phyloP scores from a whole-genome alignment of 2,329 filamentous ascomycete genomes.

The Graphilbum fragrans region DNA sequence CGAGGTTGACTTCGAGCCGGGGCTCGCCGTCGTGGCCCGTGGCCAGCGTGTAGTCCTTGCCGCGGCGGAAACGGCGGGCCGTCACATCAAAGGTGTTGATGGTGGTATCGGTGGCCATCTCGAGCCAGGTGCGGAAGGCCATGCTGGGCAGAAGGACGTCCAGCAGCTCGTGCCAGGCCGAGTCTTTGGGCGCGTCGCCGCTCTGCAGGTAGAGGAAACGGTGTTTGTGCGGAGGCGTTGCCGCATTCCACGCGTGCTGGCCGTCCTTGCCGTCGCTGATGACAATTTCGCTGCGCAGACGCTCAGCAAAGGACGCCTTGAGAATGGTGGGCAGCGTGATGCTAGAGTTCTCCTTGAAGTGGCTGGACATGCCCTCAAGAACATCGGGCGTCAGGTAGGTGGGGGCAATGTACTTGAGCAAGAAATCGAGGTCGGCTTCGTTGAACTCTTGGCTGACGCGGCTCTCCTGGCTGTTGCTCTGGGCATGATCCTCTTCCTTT shows the following conservation, averaged over 20 bases:
- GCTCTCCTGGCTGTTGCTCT: slow-evolving; percentile 15
- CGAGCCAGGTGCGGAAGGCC: slow-evolving; percentile 83
- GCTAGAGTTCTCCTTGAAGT: slow-evolving; percentile 73
- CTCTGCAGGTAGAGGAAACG: slow-evolving; percentile 73
- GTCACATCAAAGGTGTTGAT: slow-evolving; percentile 65
- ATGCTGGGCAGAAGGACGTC: slow-evolving; percentile 72
- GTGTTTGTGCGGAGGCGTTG: slow-evolving; percentile 88
- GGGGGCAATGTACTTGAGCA: slow-evolving; percentile 81
- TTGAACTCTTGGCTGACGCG: slow-evolving; percentile 38
- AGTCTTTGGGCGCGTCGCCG: slow-evolving; percentile 27
- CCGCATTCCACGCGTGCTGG: slow-evolving; percentile 54
- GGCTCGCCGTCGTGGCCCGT: slow-evolving; percentile 69
- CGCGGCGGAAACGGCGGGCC: slow-evolving; percentile 77
- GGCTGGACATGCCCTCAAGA: slow-evolving; percentile 65
- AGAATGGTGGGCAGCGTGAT: slow-evolving; percentile 73
- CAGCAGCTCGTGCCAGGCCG: slow-evolving; percentile 64
- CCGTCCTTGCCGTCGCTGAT: slow-evolving; percentile 47
- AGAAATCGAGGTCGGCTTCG: slow-evolving; percentile 73
- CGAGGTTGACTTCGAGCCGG: slow-evolving; percentile 76
- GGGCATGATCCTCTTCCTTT: not conserved
- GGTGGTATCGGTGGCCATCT: slow-evolving; percentile 64
- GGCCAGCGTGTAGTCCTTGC: slow-evolving; percentile 85
- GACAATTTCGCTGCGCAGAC: slow-evolving; percentile 60
- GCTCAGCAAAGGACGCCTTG: slow-evolving; percentile 61
- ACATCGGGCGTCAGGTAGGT: slow-evolving; percentile 89